Evolutionary conservation across 2,329 filamentous ascomycete species (phyloP).

Genomic region (Macrophomina phaseolina): DNA sequence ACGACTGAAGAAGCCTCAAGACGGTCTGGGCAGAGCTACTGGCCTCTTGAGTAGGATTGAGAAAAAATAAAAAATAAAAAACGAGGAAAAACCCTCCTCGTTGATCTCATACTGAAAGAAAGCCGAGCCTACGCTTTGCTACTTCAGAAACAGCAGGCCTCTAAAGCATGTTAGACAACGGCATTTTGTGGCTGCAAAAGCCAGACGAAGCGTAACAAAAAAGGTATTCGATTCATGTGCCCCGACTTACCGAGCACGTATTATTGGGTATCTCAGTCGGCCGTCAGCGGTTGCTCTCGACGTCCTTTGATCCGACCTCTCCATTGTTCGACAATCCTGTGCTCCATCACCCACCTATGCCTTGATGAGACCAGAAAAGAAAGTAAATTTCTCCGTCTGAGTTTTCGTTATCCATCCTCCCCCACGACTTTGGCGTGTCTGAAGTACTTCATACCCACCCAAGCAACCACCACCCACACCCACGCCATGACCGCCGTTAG

Average conservation of each 20-base stretch:
- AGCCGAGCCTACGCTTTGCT: background rate
- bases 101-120: background rate
- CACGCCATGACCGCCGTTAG: constrained; percentile 95
- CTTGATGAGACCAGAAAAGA: background rate
- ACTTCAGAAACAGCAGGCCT: background rate
- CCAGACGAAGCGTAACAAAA: background rate
- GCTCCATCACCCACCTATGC: background rate
- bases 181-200: background rate
- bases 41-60: background rate
- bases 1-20: background rate
- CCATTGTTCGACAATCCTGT: background rate
- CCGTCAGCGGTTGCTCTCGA: background rate
- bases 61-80: background rate
- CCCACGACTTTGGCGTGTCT: constrained; percentile 90
- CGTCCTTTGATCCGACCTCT: background rate
- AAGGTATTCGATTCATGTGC: background rate
- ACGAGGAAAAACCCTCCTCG: too few relatives aligned
- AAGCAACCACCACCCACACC: constrained; percentile 97
- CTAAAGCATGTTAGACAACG: background rate
- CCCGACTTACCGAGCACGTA: background rate
- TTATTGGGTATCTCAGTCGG: constrained; percentile 13
- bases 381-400: background rate
- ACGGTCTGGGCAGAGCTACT: background rate
- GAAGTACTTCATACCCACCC: constrained; percentile 99
- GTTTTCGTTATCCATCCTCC: constrained; percentile 49